phyloP scores from a whole-genome alignment of 2,329 filamentous ascomycete genomes.

The Chaetomiaceae sp. region DNA sequence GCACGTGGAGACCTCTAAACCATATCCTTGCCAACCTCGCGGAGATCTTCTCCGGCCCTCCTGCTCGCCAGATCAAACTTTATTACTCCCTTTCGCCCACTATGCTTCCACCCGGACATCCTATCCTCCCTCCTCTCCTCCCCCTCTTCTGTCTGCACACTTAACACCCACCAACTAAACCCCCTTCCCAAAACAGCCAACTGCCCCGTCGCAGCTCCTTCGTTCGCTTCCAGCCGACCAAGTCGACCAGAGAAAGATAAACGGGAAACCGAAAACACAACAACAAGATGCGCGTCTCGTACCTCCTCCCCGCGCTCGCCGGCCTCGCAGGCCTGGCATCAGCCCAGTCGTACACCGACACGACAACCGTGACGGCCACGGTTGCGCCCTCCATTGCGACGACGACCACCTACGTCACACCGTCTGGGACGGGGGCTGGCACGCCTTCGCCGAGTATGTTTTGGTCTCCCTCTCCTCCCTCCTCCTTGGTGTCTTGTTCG shows the following conservation, averaged over 20 bases:
- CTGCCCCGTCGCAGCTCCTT: not conserved
- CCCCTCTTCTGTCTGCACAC: too few relatives aligned
- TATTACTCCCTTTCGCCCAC: not conserved
- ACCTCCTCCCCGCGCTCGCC: conserved; percentile 23
- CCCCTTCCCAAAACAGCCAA: too few relatives aligned
- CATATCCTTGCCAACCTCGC: not conserved
- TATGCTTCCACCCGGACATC: too few relatives aligned
- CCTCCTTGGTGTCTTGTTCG: not conserved
- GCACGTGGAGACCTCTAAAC: not conserved
- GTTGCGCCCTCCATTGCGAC: not conserved
- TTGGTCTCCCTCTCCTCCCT: not conserved
- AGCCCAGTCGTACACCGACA: conserved; percentile 19
- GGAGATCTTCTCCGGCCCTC: not conserved
- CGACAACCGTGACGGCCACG: not conserved
- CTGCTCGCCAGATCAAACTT: not conserved
- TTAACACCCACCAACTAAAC: not conserved
- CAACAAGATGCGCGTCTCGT: conserved; percentile 24
- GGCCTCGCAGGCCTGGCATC: conserved; percentile 16
- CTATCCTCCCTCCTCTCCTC: not conserved
- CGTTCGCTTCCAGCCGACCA: not conserved
- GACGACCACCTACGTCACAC: not conserved
- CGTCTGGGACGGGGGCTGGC: not conserved
- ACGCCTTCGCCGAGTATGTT: not conserved
- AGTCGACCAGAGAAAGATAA: not conserved
- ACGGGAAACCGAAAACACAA: not conserved